A percentile compares a stretch with the other conserved stretches of the same genome.
phyloP scores from a whole-genome alignment of 1,284 basidiomycete species.

The Phellopilus nigrolimitatus region DNA sequence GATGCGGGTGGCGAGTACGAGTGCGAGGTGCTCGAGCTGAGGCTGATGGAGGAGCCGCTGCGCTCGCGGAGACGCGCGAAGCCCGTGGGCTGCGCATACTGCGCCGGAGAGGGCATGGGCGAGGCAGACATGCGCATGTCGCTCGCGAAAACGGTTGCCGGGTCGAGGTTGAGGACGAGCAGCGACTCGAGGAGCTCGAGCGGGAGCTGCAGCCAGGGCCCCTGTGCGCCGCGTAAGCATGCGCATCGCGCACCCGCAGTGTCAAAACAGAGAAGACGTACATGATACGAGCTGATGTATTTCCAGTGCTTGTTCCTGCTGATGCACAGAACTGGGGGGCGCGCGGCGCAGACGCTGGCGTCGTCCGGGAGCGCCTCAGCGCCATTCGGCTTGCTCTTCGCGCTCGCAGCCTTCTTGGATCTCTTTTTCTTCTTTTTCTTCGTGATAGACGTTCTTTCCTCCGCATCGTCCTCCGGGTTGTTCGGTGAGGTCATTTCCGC shows the following conservation, averaged over 20 bases:
- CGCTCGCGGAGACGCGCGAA: slow-evolving; percentile 36
- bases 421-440: slow-evolving; percentile 79
- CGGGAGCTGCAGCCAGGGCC: slow-evolving; percentile 83
- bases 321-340: slow-evolving; percentile 65
- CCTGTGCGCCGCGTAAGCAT: slow-evolving; percentile 38
- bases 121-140: slow-evolving; percentile 31
- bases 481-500: not conserved
- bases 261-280: slow-evolving; percentile 35
- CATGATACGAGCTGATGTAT: slow-evolving; percentile 84
- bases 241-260: not conserved
- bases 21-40: slow-evolving; percentile 49
- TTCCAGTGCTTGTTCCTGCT: slow-evolving; percentile 85
- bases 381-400: slow-evolving; percentile 36
- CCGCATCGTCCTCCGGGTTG: not conserved
- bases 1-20: slow-evolving; percentile 40
- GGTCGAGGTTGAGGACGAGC: slow-evolving; percentile 68
- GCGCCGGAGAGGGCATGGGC: slow-evolving; percentile 24
- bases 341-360: slow-evolving; percentile 28
- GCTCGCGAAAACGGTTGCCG: slow-evolving; percentile 50
- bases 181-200: slow-evolving; percentile 78
- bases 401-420: slow-evolving; percentile 47
- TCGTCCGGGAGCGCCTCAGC: slow-evolving; percentile 20
- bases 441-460: slow-evolving; percentile 23
- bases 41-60: slow-evolving; percentile 39
- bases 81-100: slow-evolving; percentile 23